Evolutionary conservation across 2,329 filamentous ascomycete genomes (phyloP).

Genomic region (Knufia petricola): DNA sequence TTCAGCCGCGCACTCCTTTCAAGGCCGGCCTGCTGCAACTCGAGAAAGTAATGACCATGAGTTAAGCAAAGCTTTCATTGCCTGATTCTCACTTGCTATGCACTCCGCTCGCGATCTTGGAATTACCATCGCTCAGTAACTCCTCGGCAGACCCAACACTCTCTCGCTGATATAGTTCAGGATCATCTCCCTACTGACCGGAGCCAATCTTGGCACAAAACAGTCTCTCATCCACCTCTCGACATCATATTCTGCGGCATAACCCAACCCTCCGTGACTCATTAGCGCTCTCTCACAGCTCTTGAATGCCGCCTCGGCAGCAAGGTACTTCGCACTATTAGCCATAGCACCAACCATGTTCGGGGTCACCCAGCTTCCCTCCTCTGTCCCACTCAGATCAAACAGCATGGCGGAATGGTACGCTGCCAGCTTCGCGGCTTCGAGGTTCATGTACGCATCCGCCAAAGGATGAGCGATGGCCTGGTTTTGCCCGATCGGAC

Average conservation of each 20-base stretch:
- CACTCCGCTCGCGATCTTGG: too few relatives aligned
- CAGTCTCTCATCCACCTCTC: constrained; percentile 52
- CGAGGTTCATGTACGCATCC: constrained; percentile 55
- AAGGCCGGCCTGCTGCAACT: too few relatives aligned
- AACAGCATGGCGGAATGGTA: constrained; percentile 58
- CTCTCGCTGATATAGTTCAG: constrained; percentile 39
- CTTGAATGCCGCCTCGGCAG: constrained; percentile 50
- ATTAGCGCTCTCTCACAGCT: constrained; percentile 51
- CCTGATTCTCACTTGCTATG: too few relatives aligned
- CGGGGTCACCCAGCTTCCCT: constrained; percentile 43
- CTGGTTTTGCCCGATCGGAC: constrained; percentile 58
- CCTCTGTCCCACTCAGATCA: constrained; percentile 38
- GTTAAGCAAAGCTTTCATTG: too few relatives aligned
- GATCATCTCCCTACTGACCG: constrained; percentile 46
- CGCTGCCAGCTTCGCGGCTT: constrained; percentile 55
- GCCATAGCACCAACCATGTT: constrained; percentile 54
- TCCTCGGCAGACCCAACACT: constrained; percentile 35
- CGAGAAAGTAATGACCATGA: too few relatives aligned
- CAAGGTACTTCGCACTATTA: constrained; percentile 59
- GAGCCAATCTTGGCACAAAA: constrained; percentile 51
- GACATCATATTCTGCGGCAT: constrained; percentile 54
- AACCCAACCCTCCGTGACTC: constrained; percentile 54
- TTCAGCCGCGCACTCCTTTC: too few relatives aligned
- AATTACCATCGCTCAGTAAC: constrained; percentile 27
- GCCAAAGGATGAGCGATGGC: constrained; percentile 57